Evolutionary conservation across 2,329 filamentous ascomycete genomes (phyloP).

Genomic region (Beauveria scarabaeidicola): DNA sequence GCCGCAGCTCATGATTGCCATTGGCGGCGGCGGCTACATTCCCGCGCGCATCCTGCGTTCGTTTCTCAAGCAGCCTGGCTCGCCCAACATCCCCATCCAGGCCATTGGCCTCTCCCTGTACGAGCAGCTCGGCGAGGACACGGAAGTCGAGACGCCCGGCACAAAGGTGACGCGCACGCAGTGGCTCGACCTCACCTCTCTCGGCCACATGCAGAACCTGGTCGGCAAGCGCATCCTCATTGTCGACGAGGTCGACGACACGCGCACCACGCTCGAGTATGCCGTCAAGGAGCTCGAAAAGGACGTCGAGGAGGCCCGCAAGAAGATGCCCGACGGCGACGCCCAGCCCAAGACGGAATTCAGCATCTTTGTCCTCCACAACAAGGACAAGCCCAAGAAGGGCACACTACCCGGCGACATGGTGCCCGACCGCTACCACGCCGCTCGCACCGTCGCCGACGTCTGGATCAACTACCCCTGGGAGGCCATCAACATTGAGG

Average conservation of each 20-base stretch:
- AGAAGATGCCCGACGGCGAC: conserved; percentile 61
- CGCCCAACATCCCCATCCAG: conserved; percentile 96
- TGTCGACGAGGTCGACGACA: conserved; percentile 94
- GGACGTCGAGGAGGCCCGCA: conserved; percentile 76
- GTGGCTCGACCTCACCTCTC: conserved; percentile 85
- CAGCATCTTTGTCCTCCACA: conserved; percentile 93
- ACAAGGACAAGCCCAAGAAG: conserved; percentile 98
- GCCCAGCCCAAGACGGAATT: conserved; percentile 68
- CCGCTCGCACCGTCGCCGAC: conserved; percentile 81
- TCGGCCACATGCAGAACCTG: conserved; percentile 77
- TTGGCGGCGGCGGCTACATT: conserved; percentile 94
- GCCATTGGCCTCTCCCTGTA: conserved; percentile 97
- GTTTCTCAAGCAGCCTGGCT: conserved; percentile 83
- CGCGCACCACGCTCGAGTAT: conserved; percentile 87
- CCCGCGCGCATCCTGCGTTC: conserved; percentile 94
- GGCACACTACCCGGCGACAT: conserved; percentile 72
- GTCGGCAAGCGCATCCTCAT: conserved; percentile 88
- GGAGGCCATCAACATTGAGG: conserved; percentile 91
- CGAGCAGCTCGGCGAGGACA: conserved; percentile 61
- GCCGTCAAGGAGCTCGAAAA: conserved; percentile 89
- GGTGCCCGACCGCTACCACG: conserved; percentile 68
- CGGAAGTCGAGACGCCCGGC: conserved; percentile 61
- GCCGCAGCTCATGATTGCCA: conserved; percentile 96
- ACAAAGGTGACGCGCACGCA: conserved; percentile 96
- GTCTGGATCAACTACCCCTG: conserved; percentile 99